These are phyloP conservation scores for Adansonia gregorii DNA, from an alignment of 441 rosid species.

Conservation along the genomic window DNA sequence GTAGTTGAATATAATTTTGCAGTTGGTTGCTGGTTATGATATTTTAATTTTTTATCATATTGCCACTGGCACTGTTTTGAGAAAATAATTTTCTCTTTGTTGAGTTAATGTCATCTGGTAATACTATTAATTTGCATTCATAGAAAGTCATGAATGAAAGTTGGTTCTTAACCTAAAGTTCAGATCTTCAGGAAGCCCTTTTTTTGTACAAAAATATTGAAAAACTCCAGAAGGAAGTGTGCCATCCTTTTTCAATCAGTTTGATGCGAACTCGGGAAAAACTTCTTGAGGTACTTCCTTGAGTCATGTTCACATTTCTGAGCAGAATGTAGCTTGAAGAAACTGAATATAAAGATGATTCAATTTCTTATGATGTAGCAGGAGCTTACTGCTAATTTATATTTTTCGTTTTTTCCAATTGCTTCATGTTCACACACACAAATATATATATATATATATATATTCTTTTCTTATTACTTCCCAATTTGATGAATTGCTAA, in stretches of 20 bases:
- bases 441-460: not conserved
- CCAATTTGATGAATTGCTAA: not conserved
- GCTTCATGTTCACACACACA: not conserved
- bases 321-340: conserved; percentile 14
- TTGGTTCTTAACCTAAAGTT: conserved; percentile 44
- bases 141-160: conserved; percentile 11
- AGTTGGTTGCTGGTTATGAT: not conserved
- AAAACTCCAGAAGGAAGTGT: conserved; percentile 67
- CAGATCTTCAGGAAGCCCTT: conserved; percentile 59
- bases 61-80: not conserved
- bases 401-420: not conserved
- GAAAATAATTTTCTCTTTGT: not conserved
- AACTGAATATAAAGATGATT: not conserved
- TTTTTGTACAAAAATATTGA: conserved; percentile 56
- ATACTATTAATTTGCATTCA: not conserved
- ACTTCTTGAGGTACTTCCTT: conserved; percentile 69
- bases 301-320: conserved; percentile 2
- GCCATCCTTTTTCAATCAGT: conserved; percentile 73
- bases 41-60: not conserved
- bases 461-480: conserved; percentile 5
- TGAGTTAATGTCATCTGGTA: conserved; percentile 19
- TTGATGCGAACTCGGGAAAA: conserved; percentile 81
- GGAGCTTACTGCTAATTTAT: not conserved
- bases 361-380: not conserved
- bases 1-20: not conserved